Evolutionary conservation across 371 early-diverging fungal genomes (phyloP).

Genomic region (Mucor piriformis): DNA sequence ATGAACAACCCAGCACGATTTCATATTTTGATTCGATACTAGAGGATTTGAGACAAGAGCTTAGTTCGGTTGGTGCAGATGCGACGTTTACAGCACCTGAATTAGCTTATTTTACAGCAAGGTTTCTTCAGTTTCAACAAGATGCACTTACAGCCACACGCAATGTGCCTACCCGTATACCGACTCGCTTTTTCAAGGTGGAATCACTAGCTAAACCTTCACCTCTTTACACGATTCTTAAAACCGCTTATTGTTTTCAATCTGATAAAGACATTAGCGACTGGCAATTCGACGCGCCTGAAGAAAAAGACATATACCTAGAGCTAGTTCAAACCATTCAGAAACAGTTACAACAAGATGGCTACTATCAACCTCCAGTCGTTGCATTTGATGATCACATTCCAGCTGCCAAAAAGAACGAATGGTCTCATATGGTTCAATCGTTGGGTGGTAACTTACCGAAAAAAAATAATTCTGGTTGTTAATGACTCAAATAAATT

Average conservation of each 20-base stretch:
- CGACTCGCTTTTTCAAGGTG: slow-evolving; percentile 56
- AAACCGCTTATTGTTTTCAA: slow-evolving; percentile 57
- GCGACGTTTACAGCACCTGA: slow-evolving; percentile 56
- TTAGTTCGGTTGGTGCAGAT: slow-evolving; percentile 44
- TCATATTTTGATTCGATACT: slow-evolving; percentile 58
- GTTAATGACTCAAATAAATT: too few relatives aligned
- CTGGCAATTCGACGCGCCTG: slow-evolving; percentile 62
- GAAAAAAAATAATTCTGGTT: background rate
- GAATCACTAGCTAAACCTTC: slow-evolving; percentile 39
- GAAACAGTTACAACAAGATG: slow-evolving; percentile 38
- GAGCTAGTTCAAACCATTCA: slow-evolving; percentile 50
- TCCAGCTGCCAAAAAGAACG: slow-evolving; percentile 31
- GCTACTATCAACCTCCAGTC: slow-evolving; percentile 38
- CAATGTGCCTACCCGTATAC: slow-evolving; percentile 52
- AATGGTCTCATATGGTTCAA: slow-evolving; percentile 39
- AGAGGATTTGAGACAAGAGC: slow-evolving; percentile 45
- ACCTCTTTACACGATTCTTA: slow-evolving; percentile 55
- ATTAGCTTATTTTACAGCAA: slow-evolving; percentile 58
- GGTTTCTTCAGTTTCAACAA: slow-evolving; percentile 65
- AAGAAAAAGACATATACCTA: slow-evolving; percentile 41
- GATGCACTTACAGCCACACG: slow-evolving; percentile 37
- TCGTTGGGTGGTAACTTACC: slow-evolving; percentile 58
- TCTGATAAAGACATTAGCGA: slow-evolving; percentile 50
- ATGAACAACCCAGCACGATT: slow-evolving; percentile 56
- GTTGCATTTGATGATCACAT: slow-evolving; percentile 58